phyloP scores from a whole-genome alignment of 139 green algal genomes.

The Desmodesmus armatus region DNA sequence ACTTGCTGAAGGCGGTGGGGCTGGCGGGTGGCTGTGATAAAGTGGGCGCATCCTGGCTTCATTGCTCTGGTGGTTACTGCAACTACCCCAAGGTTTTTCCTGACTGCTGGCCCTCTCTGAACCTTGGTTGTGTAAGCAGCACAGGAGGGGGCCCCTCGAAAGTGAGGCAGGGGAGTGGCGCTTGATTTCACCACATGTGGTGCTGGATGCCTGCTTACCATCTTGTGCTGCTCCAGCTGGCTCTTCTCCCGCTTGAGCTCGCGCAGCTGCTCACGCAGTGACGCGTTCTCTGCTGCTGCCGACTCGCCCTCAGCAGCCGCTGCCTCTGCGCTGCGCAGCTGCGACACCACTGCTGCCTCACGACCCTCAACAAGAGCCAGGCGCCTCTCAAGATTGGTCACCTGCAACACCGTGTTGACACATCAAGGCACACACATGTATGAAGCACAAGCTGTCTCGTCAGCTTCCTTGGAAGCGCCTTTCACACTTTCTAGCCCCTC shows the following conservation, averaged over 20 bases:
- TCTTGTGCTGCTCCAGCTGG: conserved; percentile 64
- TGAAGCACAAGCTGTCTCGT: neutral
- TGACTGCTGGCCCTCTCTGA: too few species aligned
- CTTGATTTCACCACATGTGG: neutral
- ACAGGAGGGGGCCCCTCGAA: too few species aligned
- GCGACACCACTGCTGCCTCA: conserved; percentile 50
- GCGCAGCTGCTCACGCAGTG: conserved; percentile 60
- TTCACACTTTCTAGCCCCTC: too few species aligned
- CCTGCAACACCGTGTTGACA: neutral
- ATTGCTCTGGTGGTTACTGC: too few species aligned
- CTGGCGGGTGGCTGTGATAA: too few species aligned
- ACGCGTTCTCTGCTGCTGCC: conserved; percentile 34
- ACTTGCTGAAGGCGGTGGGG: too few species aligned
- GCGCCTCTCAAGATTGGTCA: conserved; percentile 22
- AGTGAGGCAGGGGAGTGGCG: too few species aligned
- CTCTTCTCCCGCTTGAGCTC: conserved; percentile 55
- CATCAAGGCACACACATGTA: neutral
- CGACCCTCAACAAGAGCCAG: conserved; percentile 44
- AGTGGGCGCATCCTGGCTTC: too few species aligned
- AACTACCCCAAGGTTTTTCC: too few species aligned
- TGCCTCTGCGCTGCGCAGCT: conserved; percentile 58
- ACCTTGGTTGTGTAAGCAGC: too few species aligned
- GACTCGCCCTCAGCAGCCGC: conserved; percentile 35
- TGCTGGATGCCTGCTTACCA: conserved; percentile 48
- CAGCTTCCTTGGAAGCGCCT: too few species aligned